These are phyloP conservation scores for Halocafeteria seosinensis DNA, from an alignment of 108 stramenopile species.

Conservation along the genomic window DNA sequence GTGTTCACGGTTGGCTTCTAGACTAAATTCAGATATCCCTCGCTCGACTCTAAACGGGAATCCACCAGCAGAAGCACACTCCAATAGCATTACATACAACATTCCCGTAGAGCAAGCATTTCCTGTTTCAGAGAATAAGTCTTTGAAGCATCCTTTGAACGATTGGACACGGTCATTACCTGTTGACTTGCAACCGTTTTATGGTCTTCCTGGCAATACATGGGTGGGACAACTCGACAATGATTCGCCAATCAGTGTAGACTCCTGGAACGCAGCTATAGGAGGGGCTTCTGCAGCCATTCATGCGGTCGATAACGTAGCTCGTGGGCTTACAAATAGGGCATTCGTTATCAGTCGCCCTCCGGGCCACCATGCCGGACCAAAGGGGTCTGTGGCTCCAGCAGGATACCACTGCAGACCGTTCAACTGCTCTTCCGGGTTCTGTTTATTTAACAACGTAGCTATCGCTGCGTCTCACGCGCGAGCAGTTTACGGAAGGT, in stretches of 20 bases:
- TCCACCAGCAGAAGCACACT: too few relatives aligned
- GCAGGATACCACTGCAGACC: neutral
- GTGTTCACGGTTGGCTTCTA: neutral
- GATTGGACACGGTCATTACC: too few relatives aligned
- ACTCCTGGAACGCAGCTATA: conserved; percentile 49
- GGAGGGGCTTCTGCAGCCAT: conserved; percentile 48
- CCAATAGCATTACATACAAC: too few relatives aligned
- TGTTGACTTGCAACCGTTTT: too few relatives aligned
- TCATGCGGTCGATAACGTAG: conserved; percentile 30
- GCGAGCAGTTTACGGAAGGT: conserved; percentile 34
- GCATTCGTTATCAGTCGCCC: conserved; percentile 88
- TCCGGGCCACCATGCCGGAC: conserved; percentile 95
- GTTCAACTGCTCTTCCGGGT: too few relatives aligned
- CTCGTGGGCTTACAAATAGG: conserved; percentile 23
- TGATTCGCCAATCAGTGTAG: conserved; percentile 28
- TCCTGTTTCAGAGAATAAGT: too few relatives aligned
- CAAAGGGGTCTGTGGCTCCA: conserved; percentile 39
- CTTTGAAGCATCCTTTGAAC: too few relatives aligned
- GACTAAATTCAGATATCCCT: too few relatives aligned
- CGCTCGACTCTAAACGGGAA: too few relatives aligned
- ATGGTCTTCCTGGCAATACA: too few relatives aligned
- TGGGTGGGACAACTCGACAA: conserved; percentile 3
- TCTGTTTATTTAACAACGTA: conserved; percentile 95
- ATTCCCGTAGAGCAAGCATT: too few relatives aligned
- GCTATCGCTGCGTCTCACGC: conserved; percentile 93